phyloP scores from a whole-genome alignment of 495 filamentous ascomycete genomes.

The Pyrenopolyporus hunteri region DNA sequence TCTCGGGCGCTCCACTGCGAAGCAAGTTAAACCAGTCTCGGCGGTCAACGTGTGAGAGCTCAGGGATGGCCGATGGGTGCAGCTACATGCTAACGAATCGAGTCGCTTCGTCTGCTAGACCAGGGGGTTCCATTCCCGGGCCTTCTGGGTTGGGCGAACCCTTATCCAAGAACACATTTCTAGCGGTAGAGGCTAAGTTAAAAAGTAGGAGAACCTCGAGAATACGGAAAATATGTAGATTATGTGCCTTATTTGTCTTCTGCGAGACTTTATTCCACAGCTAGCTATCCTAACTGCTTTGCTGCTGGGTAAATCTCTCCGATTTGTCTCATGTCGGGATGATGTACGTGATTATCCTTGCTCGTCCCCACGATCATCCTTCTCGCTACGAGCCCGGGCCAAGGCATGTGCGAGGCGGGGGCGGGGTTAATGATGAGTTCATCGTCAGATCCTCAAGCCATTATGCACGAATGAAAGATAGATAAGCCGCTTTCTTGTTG shows the following conservation, averaged over 20 bases:
- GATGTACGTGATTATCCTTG: slow-evolving; percentile 41
- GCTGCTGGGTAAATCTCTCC: slow-evolving; percentile 22
- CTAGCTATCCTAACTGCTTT: background rate
- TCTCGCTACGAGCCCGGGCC: slow-evolving; percentile 20
- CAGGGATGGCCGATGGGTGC: slow-evolving; percentile 38
- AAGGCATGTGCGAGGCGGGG: slow-evolving; percentile 34
- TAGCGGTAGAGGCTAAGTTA: slow-evolving; percentile 1
- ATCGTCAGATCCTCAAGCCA: slow-evolving; percentile 41
- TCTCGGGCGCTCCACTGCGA: slow-evolving; percentile 23
- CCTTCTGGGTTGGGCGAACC: slow-evolving; percentile 7
- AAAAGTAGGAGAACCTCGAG: too few relatives aligned
- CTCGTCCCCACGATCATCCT: slow-evolving; percentile 34
- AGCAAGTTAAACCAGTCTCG: slow-evolving; percentile 31
- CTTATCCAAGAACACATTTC: slow-evolving; percentile 8
- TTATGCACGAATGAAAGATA: slow-evolving; percentile 27
- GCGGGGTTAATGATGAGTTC: slow-evolving; percentile 39
- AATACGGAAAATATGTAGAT: too few relatives aligned
- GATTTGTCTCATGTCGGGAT: slow-evolving; percentile 37
- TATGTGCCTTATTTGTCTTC: too few relatives aligned
- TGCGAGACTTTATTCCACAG: too few relatives aligned
- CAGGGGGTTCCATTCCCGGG: background rate
- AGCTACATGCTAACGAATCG: slow-evolving; percentile 2
- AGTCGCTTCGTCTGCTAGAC: slow-evolving; percentile 25
- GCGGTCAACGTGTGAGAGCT: slow-evolving; percentile 42
- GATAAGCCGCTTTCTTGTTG: slow-evolving; percentile 19